Conservation (phyloP, 768 basidiomycete species). For the Lactarius sp. region DNA sequence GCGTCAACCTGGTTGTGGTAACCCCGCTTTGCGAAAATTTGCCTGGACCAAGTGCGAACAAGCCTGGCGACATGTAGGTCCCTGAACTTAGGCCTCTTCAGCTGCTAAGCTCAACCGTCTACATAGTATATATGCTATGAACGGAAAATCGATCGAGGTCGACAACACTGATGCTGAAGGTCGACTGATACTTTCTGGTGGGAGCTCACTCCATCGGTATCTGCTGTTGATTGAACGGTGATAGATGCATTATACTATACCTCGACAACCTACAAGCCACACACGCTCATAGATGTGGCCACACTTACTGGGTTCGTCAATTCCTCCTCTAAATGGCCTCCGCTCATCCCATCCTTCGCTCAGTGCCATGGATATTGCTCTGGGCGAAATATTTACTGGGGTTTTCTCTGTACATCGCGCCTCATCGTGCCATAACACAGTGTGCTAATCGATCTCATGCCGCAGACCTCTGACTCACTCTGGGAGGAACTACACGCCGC, state of each 20-base stretch:
- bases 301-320: slow-evolving; percentile 67
- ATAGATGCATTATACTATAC: slow-evolving; percentile 82
- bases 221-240: not conserved
- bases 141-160: slow-evolving; percentile 80
- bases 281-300: slow-evolving; percentile 82
- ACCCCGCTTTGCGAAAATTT: slow-evolving; percentile 83
- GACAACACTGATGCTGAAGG: slow-evolving; percentile 89
- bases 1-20: slow-evolving; percentile 68
- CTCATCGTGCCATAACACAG: not conserved
- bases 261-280: slow-evolving; percentile 69
- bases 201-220: slow-evolving; percentile 18
- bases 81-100: no score
- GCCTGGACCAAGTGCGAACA: slow-evolving; percentile 61
- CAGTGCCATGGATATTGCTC: slow-evolving; percentile 66
- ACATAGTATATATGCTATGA: slow-evolving; percentile 74
- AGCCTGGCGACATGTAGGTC: slow-evolving; percentile 79
- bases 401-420: slow-evolving; percentile 62
- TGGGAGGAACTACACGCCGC: slow-evolving; percentile 67
- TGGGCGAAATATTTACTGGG: slow-evolving; percentile 73
- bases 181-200: slow-evolving; percentile 68
- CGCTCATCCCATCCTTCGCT: not conserved
- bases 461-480: slow-evolving; percentile 65
- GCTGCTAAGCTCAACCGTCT: not conserved
- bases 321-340: slow-evolving; percentile 13
- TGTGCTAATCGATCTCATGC: not conserved